A percentile compares a stretch with the other conserved stretches of the same genome.
phyloP scores from a whole-genome alignment of 306 rosid genomes.

The Pterocarpus santalinus region DNA sequence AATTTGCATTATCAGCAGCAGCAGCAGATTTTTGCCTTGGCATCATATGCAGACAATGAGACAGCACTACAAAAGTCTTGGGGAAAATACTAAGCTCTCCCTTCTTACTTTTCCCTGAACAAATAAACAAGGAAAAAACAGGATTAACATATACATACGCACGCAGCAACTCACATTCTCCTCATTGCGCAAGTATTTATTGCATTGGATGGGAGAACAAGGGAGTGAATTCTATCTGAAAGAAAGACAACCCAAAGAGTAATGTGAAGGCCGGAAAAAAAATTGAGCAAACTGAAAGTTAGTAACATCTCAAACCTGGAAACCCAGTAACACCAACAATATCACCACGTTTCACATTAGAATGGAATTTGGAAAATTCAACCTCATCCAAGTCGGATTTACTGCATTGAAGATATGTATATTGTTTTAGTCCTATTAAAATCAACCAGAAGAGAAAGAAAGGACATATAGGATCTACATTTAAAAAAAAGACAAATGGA shows the following conservation, averaged over 20 bases:
- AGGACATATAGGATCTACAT: slow-evolving; percentile 9
- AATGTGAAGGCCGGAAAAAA: neutral
- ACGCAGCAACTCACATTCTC: neutral
- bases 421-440: slow-evolving; percentile 24
- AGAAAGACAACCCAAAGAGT: slow-evolving; percentile 9
- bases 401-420: slow-evolving; percentile 59
- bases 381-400: slow-evolving; percentile 67
- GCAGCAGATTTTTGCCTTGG: slow-evolving; percentile 78
- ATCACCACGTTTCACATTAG: slow-evolving; percentile 88
- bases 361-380: slow-evolving; percentile 76
- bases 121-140: neutral
- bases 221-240: neutral
- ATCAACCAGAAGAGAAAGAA: slow-evolving; percentile 3
- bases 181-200: neutral
- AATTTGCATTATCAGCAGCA: slow-evolving; percentile 64
- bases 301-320: slow-evolving; percentile 67
- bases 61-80: slow-evolving; percentile 65
- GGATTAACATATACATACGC: neutral
- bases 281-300: slow-evolving; percentile 8
- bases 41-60: slow-evolving; percentile 91
- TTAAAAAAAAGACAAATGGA: neutral
- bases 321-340: slow-evolving; percentile 84
- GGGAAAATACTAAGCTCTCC: slow-evolving; percentile 93
- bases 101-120: slow-evolving; percentile 85
- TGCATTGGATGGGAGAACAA: neutral